Base-by-base conservation (phyloP, 768 basidiomycete species). In the Pleurotus djamor region DNA sequence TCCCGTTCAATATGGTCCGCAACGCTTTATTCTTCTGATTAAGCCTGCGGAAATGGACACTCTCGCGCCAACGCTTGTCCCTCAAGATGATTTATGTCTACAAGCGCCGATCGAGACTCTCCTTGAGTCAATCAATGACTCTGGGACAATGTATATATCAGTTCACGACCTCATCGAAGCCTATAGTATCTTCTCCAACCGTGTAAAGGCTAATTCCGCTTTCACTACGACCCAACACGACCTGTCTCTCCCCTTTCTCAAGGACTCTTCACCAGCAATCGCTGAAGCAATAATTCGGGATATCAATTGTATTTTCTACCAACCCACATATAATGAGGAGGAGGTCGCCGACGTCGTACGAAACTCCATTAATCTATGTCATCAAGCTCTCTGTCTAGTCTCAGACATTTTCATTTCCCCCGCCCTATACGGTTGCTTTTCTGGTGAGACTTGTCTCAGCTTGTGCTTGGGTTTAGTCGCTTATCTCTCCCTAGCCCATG, bases 151-250 rank as follows among this genome's bases (percentile, higher is more conserved):
- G 37, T 65, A 68, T 35, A 69, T 82, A n/a, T 74, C 80, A 0
- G 59, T 73, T 32, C 83, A 85, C 63, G 85, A 86, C 68, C 70
- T 89, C 60, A 71, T 79, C 43, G 86, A 90, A 66, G 85, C 88
- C 9, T 89, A 89, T 64, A 74, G 71, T 62, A 73, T 77, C 0
- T 74, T 89, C 45, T 77, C 79, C 0, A 68, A 69, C 33, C 77
- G 82, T 33, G 70, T 88, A 57, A 74, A 74, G 10, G 60, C 67
- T 9, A 66, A 70, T 35, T 64, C 68, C 32, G 59, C 64, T 17
- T 44, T 43, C 57, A 59, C 21, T 28, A 28, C 44, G 56, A 38
- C 47, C 48, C 14, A 36, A 16, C 13, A 56, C 2, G 41, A 43
- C 54, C 41, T 56, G 16, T 21, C 41, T 4, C 54, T 33, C 35